These are phyloP conservation scores for Mycosphaerelloides madeirae DNA, from an alignment of 2,329 filamentous ascomycete genomes.

Conservation along the genomic window DNA sequence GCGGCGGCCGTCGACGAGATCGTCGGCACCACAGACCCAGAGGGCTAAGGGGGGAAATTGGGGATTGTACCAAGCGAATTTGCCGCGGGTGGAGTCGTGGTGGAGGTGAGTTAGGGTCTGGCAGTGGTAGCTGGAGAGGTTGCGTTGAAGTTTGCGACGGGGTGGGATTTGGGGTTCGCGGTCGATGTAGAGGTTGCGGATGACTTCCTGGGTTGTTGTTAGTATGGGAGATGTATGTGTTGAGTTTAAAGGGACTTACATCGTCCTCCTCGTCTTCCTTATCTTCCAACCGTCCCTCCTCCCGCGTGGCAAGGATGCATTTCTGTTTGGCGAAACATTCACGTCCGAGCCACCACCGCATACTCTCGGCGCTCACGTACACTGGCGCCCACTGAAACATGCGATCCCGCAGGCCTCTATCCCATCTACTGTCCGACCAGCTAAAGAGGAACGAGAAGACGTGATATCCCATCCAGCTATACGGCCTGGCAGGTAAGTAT, in stretches of 20 bases:
- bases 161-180: conserved; percentile 25
- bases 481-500: conserved; percentile 60
- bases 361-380: conserved; percentile 81
- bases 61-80: conserved; percentile 73
- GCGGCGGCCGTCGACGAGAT: conserved; percentile 74
- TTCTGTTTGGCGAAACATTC: conserved; percentile 82
- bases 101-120: conserved; percentile 28
- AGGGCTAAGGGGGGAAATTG: conserved; percentile 77
- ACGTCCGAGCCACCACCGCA: conserved; percentile 91
- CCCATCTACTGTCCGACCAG: conserved; percentile 84
- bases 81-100: conserved; percentile 31
- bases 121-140: conserved; percentile 29
- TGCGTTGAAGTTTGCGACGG: conserved; percentile 27
- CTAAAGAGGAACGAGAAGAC: conserved; percentile 87
- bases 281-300: conserved; percentile 62
- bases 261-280: conserved; percentile 39
- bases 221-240: background rate
- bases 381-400: conserved; percentile 92
- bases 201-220: conserved; percentile 27
- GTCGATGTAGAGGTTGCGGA: conserved; percentile 33
- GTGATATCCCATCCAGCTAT: conserved; percentile 77
- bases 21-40: conserved; percentile 80
- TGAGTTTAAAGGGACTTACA: background rate
- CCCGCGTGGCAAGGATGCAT: conserved; percentile 77
- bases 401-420: conserved; percentile 68